phyloP scores from a whole-genome alignment of 805 yeast species.

The Vanderwaltozyma yarrowii region DNA sequence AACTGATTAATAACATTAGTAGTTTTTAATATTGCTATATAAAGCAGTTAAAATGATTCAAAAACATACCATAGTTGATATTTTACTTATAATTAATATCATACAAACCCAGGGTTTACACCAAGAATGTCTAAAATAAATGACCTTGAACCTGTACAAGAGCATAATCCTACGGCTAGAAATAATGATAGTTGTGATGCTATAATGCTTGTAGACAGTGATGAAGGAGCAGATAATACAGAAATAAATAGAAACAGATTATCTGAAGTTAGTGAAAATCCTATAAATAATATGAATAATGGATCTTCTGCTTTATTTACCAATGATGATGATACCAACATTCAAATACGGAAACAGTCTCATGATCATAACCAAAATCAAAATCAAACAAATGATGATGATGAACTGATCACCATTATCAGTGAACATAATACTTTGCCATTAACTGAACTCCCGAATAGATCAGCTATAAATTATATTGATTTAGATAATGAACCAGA shows the following conservation, averaged over 20 bases:
- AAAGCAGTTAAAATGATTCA: no score
- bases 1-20: no score
- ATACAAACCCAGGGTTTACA: no score
- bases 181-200: not conserved
- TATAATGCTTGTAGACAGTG: not conserved
- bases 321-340: no score
- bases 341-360: no score
- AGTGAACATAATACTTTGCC: not conserved
- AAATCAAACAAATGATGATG: no score
- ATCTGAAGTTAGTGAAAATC: not conserved
- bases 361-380: no score
- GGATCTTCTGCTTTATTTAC: not conserved
- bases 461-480: slow-evolving; percentile 12
- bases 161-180: not conserved
- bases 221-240: not conserved
- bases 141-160: not conserved
- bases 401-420: slow-evolving; percentile 8
- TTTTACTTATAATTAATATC: no score
- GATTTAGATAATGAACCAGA: slow-evolving; percentile 19
- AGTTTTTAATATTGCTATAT: no score
- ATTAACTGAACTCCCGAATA: no score
- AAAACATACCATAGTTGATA: no score
- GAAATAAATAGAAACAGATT: no score
- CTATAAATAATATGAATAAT: not conserved
- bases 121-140: not conserved